Evolutionary conservation across 2,329 filamentous ascomycete species (phyloP).

Genomic region (Trichophyton schoenleinii): DNA sequence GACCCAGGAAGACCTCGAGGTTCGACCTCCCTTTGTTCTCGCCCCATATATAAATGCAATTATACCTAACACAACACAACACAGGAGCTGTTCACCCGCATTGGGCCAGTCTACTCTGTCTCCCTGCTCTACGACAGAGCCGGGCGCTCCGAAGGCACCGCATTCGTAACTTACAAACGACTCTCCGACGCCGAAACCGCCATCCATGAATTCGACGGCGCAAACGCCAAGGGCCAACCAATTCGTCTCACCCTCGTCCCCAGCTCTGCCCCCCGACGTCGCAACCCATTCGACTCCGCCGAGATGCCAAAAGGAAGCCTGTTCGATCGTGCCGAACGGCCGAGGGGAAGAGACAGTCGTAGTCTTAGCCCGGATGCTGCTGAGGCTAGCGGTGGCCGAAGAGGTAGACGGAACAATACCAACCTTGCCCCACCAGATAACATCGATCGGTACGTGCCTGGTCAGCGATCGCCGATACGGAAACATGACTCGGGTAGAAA

Average conservation of each 20-base stretch:
- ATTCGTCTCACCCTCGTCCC: slow-evolving; percentile 58
- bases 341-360: slow-evolving; percentile 27
- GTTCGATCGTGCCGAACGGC: slow-evolving; percentile 49
- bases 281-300: slow-evolving; percentile 39
- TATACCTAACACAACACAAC: slow-evolving; percentile 6
- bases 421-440: slow-evolving; percentile 48
- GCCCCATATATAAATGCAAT: slow-evolving; percentile 14
- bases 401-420: slow-evolving; percentile 40
- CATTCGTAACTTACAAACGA: slow-evolving; percentile 67
- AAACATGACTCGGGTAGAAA: slow-evolving; percentile 41
- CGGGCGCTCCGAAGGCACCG: slow-evolving; percentile 73
- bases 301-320: slow-evolving; percentile 47
- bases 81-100: slow-evolving; percentile 67
- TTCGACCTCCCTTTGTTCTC: slow-evolving; percentile 26
- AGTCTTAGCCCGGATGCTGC: slow-evolving; percentile 32
- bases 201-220: slow-evolving; percentile 70
- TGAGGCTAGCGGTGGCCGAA: slow-evolving; percentile 28
- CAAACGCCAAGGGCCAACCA: slow-evolving; percentile 79
- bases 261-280: slow-evolving; percentile 21
- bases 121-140: slow-evolving; percentile 73
- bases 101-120: slow-evolving; percentile 58
- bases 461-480: slow-evolving; percentile 34
- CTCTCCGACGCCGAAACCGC: slow-evolving; percentile 60
- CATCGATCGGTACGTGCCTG: slow-evolving; percentile 70
- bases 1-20: slow-evolving; percentile 68